phyloP scores from a whole-genome alignment of 805 yeast genomes.

The Saccharomycopsis fodiens region DNA sequence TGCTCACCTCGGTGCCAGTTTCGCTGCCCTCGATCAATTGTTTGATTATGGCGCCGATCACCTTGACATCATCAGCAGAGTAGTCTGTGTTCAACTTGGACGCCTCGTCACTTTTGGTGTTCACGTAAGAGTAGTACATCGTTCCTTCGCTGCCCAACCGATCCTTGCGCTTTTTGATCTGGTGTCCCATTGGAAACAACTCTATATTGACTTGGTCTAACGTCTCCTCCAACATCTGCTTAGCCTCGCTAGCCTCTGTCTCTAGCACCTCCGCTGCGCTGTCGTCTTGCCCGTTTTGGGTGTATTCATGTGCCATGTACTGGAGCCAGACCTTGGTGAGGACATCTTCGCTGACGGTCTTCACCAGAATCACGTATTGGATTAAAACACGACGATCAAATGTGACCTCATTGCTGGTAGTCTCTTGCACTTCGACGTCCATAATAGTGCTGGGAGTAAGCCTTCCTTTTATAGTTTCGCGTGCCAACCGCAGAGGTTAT shows the following conservation, averaged over 20 bases:
- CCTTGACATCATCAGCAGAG: constrained; percentile 16
- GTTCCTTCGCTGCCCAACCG: neutral
- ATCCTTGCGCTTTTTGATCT: constrained; percentile 16
- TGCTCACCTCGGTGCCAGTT: constrained; percentile 4
- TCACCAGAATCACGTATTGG: constrained; percentile 17
- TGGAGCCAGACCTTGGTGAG: constrained; percentile 9
- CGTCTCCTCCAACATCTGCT: constrained; percentile 4
- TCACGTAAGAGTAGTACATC: constrained; percentile 16
- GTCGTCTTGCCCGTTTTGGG: neutral
- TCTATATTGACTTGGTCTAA: constrained; percentile 11
- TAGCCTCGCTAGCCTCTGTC: constrained; percentile 5
- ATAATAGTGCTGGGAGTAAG: too few relatives aligned
- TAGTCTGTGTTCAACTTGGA: constrained; percentile 13
- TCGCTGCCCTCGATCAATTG: constrained; percentile 3
- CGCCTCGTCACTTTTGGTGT: constrained; percentile 11
- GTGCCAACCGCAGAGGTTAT: too few relatives aligned
- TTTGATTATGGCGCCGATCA: constrained; percentile 10
- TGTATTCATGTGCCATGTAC: neutral
- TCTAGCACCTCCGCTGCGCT: neutral
- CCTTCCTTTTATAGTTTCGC: too few relatives aligned
- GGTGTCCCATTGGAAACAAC: constrained; percentile 13
- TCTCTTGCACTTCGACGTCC: too few relatives aligned
- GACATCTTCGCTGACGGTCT: constrained; percentile 6
- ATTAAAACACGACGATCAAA: constrained; percentile 13
- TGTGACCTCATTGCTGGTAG: too few relatives aligned